Conservation (phyloP, 1,284 basidiomycete genomes). For the Puccinia hordei region DNA sequence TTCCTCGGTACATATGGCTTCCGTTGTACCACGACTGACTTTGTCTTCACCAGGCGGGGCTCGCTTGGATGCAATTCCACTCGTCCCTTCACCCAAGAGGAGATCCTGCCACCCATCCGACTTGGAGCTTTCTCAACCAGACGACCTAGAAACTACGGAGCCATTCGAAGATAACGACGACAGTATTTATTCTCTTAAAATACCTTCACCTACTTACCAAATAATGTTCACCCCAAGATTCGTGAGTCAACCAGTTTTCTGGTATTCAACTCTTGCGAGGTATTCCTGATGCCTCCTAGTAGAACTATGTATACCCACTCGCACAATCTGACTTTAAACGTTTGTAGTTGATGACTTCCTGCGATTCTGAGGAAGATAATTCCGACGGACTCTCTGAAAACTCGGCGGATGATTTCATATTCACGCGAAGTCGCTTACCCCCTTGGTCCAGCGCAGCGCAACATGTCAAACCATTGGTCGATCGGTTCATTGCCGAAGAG, state of each 20-base stretch:
- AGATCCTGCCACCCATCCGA: slow-evolving; percentile 3
- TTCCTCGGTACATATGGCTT: slow-evolving; percentile 20
- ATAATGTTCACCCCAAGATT: slow-evolving; percentile 22
- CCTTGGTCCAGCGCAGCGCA: slow-evolving; percentile 26
- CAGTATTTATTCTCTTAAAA: slow-evolving; percentile 20
- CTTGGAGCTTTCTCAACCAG: background rate
- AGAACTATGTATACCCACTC: background rate
- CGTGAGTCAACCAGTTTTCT: background rate
- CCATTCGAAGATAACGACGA: slow-evolving; percentile 6
- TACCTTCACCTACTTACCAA: slow-evolving; percentile 24
- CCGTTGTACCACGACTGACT: slow-evolving; percentile 14
- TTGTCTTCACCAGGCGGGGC: background rate
- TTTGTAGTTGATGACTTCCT: slow-evolving; percentile 22
- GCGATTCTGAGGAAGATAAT: slow-evolving; percentile 22
- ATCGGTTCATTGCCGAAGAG: slow-evolving; percentile 12
- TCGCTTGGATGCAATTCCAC: slow-evolving; percentile 2
- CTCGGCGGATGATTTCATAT: background rate
- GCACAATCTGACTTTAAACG: background rate
- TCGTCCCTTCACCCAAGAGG: background rate
- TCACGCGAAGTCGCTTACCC: background rate
- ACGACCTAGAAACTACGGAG: background rate
- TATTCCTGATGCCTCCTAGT: background rate
- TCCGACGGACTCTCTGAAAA: background rate
- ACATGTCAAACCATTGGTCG: slow-evolving; percentile 13
- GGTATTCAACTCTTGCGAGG: background rate